phyloP scores from a whole-genome alignment of 805 yeast genomes.

The Nakazawaea siamensis region DNA sequence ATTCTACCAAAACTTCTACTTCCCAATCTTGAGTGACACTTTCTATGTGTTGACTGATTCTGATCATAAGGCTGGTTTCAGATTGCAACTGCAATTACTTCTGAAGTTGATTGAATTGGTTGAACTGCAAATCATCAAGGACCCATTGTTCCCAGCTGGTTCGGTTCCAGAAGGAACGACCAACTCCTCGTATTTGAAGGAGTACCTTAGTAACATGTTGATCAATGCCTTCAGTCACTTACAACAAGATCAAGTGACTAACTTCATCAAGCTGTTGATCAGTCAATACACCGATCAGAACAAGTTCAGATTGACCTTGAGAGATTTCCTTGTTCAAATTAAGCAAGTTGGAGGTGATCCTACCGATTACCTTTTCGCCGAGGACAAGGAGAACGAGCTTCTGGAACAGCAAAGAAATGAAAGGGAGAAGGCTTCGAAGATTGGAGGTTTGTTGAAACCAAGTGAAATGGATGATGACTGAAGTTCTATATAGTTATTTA shows the following conservation, averaged over 20 bases:
- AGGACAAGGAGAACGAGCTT: constrained; percentile 77
- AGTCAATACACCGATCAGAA: constrained; percentile 62
- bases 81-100: constrained; percentile 75
- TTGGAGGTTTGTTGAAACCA: constrained; percentile 93
- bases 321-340: constrained; percentile 95
- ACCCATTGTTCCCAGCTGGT: constrained; percentile 72
- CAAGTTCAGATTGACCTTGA: constrained; percentile 74
- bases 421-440: constrained; percentile 73
- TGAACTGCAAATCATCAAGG: constrained; percentile 62
- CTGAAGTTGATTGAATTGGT: constrained; percentile 80
- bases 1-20: constrained; percentile 82
- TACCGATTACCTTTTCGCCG: constrained; percentile 90
- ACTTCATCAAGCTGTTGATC: constrained; percentile 72
- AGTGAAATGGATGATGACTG: constrained; percentile 80
- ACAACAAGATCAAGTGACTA: constrained; percentile 72
- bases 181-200: constrained; percentile 69
- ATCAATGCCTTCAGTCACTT: constrained; percentile 89
- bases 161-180: constrained; percentile 83
- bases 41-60: constrained; percentile 92
- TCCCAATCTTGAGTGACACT: constrained; percentile 84
- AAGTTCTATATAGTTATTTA: background rate
- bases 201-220: constrained; percentile 75
- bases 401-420: constrained; percentile 61
- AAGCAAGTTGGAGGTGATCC: constrained; percentile 94
- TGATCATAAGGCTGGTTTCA: constrained; percentile 95